These are phyloP conservation scores for Paxillus ammoniavirescens DNA, from an alignment of 768 basidiomycete genomes.

Conservation along the genomic window DNA sequence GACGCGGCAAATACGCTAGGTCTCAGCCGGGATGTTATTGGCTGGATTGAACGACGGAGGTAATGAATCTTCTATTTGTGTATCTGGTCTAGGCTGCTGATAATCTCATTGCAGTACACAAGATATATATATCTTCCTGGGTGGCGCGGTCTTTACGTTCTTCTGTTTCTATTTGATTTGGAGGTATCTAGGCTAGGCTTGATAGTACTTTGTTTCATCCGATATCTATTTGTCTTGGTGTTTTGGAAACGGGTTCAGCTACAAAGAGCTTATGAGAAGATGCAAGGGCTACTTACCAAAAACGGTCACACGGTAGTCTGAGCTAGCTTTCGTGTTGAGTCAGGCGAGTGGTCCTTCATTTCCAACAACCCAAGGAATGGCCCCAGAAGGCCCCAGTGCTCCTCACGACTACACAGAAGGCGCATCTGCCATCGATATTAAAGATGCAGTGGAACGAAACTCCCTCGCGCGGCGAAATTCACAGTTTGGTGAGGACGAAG, in stretches of 20 bases:
- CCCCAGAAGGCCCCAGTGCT: conserved; percentile 11
- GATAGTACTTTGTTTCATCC: neutral
- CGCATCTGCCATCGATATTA: conserved; percentile 74
- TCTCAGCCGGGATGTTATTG: conserved; percentile 89
- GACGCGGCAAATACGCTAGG: conserved; percentile 95
- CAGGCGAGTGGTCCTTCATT: neutral
- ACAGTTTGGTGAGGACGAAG: conserved; percentile 54
- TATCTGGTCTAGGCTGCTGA: conserved; percentile 6
- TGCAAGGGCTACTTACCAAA: too few relatives aligned
- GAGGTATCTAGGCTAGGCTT: conserved; percentile 71
- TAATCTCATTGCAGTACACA: conserved; percentile 61
- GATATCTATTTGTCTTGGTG: neutral
- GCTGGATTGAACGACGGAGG: conserved; percentile 97
- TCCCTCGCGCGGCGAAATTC: conserved; percentile 65
- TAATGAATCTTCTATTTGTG: conserved; percentile 26
- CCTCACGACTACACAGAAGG: conserved; percentile 81
- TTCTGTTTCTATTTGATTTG: conserved; percentile 93
- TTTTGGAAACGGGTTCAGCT: neutral
- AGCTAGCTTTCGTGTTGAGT: too few relatives aligned
- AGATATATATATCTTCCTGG: conserved; percentile 92
- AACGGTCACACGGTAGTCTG: too few relatives aligned
- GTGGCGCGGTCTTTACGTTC: conserved; percentile 83
- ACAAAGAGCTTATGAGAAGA: too few relatives aligned
- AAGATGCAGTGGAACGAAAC: conserved; percentile 51
- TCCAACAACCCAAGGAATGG: conserved; percentile 12